phyloP scores from a whole-genome alignment of 139 green algal species.

The Micromonas pusilla region DNA sequence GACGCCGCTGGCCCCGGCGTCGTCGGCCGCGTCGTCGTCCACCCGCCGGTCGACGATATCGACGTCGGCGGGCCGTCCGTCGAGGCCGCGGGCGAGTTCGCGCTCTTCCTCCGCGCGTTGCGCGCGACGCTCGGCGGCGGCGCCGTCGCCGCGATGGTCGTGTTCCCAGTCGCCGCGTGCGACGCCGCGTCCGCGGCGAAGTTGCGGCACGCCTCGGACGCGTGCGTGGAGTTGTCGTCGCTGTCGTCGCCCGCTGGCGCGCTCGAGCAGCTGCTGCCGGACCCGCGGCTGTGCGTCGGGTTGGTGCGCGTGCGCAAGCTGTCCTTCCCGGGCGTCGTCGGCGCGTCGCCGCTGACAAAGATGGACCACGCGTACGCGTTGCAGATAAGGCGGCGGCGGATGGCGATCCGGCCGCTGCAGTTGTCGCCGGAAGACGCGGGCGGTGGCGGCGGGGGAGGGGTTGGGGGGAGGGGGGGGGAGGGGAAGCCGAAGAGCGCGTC shows the following conservation, averaged over 20 bases:
- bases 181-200: not conserved
- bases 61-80: not conserved
- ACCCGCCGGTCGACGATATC: not conserved
- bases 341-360: not conserved
- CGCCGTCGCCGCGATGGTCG: not conserved
- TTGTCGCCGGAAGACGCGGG: not conserved
- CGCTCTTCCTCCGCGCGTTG: not conserved
- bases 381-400: not conserved
- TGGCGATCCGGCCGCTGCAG: constrained; percentile 3
- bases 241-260: not conserved
- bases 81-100: not conserved
- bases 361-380: constrained; percentile 11
- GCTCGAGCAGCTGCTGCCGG: not conserved
- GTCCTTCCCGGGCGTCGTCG: not conserved
- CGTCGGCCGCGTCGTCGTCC: not conserved
- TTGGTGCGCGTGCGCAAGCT: constrained; percentile 1
- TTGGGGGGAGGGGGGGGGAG: not conserved
- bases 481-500: no score
- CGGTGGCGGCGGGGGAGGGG: not conserved
- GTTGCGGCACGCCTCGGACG: not conserved
- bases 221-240: not conserved
- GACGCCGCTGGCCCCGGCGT: no score
- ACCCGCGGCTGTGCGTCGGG: constrained; percentile 8
- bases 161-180: not conserved
- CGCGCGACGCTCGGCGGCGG: not conserved